phyloP scores from a whole-genome alignment of 495 filamentous ascomycete genomes.

The Aspergillus ostianus region DNA sequence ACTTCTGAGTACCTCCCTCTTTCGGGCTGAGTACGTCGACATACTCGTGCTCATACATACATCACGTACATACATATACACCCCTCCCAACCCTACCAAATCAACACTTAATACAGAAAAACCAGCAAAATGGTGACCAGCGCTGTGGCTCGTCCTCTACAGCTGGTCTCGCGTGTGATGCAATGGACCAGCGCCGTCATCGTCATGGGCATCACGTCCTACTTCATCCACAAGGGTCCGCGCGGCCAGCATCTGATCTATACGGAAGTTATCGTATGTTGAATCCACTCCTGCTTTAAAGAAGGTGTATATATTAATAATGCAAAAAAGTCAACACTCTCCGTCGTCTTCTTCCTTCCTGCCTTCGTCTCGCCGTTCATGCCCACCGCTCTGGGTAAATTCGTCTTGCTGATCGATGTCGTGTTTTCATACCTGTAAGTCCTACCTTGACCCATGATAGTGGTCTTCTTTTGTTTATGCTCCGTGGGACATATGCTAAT shows the following conservation, averaged over 20 bases:
- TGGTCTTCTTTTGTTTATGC: no score
- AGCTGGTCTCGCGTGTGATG: conserved; percentile 34
- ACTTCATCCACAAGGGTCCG: conserved; percentile 47
- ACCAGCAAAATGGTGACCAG: conserved; percentile 32
- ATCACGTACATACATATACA: not conserved
- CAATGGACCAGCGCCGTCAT: conserved; percentile 60
- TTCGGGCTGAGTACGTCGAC: not conserved
- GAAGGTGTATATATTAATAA: not conserved
- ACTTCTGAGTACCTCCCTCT: conserved; percentile 2
- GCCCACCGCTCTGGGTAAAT: conserved; percentile 40
- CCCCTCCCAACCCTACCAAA: not conserved
- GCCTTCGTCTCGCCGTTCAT: conserved; percentile 54
- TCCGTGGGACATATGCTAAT: conserved; percentile 23
- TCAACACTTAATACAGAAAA: not conserved
- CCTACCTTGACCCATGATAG: no score
- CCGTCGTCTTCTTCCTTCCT: conserved; percentile 56
- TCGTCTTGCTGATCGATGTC: conserved; percentile 53
- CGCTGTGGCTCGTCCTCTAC: conserved; percentile 33
- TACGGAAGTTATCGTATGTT: conserved; percentile 56
- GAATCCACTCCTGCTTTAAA: not conserved
- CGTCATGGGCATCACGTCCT: conserved; percentile 59
- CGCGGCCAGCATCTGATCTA: conserved; percentile 49
- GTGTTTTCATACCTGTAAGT: conserved; percentile 61
- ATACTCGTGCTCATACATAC: not conserved
- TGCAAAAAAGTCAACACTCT: conserved; percentile 45